Evolutionary conservation across 495 filamentous ascomycete species (phyloP).

Genomic region (Choiromyces venosus): DNA sequence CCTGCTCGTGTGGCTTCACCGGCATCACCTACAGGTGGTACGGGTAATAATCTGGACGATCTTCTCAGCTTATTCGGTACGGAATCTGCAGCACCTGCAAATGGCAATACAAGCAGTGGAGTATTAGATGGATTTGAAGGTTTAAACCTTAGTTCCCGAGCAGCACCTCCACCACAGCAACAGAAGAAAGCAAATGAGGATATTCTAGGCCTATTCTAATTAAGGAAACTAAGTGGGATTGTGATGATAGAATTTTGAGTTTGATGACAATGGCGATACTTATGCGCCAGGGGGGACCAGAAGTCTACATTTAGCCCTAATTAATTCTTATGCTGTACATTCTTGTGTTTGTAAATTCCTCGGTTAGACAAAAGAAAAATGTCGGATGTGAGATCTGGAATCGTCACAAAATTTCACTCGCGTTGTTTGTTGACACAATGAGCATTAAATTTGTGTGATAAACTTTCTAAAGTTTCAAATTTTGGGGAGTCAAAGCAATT

Average conservation of each 20-base stretch:
- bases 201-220: slow-evolving; percentile 71
- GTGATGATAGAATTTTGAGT: neutral
- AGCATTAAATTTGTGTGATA: neutral
- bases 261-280: neutral
- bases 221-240: neutral
- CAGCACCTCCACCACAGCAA: slow-evolving; percentile 52
- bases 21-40: slow-evolving; percentile 44
- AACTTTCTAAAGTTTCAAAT: neutral
- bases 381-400: neutral
- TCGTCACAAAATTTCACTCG: neutral
- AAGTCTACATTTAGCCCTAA: neutral
- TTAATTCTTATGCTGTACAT: neutral
- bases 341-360: slow-evolving; percentile 1
- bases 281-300: neutral
- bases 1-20: slow-evolving; percentile 67
- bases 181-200: slow-evolving; percentile 73
- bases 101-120: slow-evolving; percentile 57
- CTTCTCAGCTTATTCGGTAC: slow-evolving; percentile 76
- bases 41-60: slow-evolving; percentile 71
- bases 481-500: neutral
- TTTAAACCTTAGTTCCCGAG: slow-evolving; percentile 61
- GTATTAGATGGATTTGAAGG: slow-evolving; percentile 66
- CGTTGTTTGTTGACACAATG: neutral
- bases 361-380: neutral
- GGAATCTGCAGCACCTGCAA: slow-evolving; percentile 32